These are phyloP conservation scores for Xylaria polymorpha DNA, from an alignment of 2,329 filamentous ascomycete genomes.

Conservation along the genomic window DNA sequence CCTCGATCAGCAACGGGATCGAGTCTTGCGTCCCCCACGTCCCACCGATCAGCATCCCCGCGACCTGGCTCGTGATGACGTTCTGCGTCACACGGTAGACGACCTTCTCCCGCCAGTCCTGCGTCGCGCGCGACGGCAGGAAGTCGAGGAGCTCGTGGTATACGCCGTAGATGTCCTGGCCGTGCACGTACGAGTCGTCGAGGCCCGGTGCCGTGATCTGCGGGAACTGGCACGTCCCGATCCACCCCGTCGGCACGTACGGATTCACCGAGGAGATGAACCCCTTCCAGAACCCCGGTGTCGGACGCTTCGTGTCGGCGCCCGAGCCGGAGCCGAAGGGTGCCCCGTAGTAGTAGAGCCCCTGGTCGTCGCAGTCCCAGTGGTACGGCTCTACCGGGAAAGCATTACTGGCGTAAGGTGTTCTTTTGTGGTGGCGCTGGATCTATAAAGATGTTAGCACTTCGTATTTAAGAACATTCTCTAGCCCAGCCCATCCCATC, in stretches of 20 bases:
- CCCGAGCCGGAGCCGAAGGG: slow-evolving; percentile 56
- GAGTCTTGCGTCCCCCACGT: slow-evolving; percentile 66
- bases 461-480: not conserved
- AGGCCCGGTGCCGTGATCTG: slow-evolving; percentile 80
- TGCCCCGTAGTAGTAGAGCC: slow-evolving; percentile 75
- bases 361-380: slow-evolving; percentile 79
- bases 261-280: slow-evolving; percentile 73
- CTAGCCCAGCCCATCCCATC: not conserved
- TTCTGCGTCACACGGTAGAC: slow-evolving; percentile 83
- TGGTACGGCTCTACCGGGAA: slow-evolving; percentile 78
- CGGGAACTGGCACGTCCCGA: slow-evolving; percentile 81
- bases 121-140: slow-evolving; percentile 63
- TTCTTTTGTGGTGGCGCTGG: slow-evolving; percentile 87
- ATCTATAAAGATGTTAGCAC: slow-evolving; percentile 58
- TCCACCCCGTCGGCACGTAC: slow-evolving; percentile 73
- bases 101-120: slow-evolving; percentile 59
- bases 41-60: slow-evolving; percentile 77
- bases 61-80: slow-evolving; percentile 83
- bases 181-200: slow-evolving; percentile 80
- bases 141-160: slow-evolving; percentile 77
- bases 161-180: slow-evolving; percentile 79
- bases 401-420: slow-evolving; percentile 80
- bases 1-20: slow-evolving; percentile 63
- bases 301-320: slow-evolving; percentile 42
- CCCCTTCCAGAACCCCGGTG: slow-evolving; percentile 73